phyloP scores from a whole-genome alignment of 2,329 filamentous ascomycete species.

The Alternaria metachromatica region DNA sequence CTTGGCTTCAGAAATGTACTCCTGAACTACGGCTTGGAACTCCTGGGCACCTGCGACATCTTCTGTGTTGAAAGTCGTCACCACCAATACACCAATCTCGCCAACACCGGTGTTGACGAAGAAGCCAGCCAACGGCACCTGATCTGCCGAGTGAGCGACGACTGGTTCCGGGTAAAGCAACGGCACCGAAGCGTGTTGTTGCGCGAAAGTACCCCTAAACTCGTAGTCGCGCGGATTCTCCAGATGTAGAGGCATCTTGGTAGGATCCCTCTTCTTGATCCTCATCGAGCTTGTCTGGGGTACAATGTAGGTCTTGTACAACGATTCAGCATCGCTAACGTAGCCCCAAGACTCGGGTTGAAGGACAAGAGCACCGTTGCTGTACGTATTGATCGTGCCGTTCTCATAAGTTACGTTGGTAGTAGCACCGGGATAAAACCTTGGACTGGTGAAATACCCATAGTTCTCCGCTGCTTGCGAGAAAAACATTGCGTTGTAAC shows the following conservation, averaged over 20 bases:
- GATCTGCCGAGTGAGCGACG: slow-evolving; percentile 37
- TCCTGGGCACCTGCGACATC: slow-evolving; percentile 25
- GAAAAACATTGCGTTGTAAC: slow-evolving; percentile 51
- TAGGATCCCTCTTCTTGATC: slow-evolving; percentile 34
- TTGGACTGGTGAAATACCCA: slow-evolving; percentile 40
- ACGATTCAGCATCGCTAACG: slow-evolving; percentile 45
- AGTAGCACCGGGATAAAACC: slow-evolving; percentile 40
- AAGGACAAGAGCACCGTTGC: slow-evolving; percentile 38
- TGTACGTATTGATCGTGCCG: slow-evolving; percentile 38
- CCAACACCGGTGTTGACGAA: slow-evolving; percentile 51
- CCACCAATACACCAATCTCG: slow-evolving; percentile 57
- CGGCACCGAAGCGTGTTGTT: slow-evolving; percentile 32
- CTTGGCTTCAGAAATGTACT: slow-evolving; percentile 58
- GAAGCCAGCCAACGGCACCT: slow-evolving; percentile 53
- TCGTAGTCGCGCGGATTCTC: slow-evolving; percentile 40
- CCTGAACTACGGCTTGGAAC: slow-evolving; percentile 49
- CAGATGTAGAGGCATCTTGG: slow-evolving; percentile 33
- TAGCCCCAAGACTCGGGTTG: slow-evolving; percentile 35
- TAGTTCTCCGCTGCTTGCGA: slow-evolving; percentile 41
- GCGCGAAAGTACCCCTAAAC: slow-evolving; percentile 25
- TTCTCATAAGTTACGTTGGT: slow-evolving; percentile 46
- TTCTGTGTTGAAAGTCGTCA: slow-evolving; percentile 50
- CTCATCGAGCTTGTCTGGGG: slow-evolving; percentile 18
- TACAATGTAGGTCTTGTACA: slow-evolving; percentile 49
- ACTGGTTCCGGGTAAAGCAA: slow-evolving; percentile 47